Percentiles rank a stretch among this genome's conserved stretches.
Evolutionary conservation across 306 rosid species (phyloP).

Genomic region (Betula pendula): DNA sequence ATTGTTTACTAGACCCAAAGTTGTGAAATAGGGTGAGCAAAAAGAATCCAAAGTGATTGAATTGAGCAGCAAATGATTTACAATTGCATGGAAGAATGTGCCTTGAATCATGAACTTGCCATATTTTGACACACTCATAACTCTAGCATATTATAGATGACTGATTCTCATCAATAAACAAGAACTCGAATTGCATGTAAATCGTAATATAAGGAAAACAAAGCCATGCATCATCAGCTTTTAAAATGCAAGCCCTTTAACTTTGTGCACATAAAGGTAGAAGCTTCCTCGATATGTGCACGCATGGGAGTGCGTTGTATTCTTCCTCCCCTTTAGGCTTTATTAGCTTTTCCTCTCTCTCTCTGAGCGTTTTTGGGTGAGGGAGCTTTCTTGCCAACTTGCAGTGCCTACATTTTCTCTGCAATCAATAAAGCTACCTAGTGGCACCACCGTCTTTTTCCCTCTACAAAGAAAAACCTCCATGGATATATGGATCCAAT

Average conservation of each 20-base stretch:
- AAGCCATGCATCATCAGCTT: slow-evolving; percentile 56
- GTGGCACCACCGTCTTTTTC: slow-evolving; percentile 41
- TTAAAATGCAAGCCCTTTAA: slow-evolving; percentile 45
- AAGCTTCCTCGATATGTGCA: slow-evolving; percentile 95
- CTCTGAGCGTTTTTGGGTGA: slow-evolving; percentile 45
- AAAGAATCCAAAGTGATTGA: slow-evolving; percentile 45
- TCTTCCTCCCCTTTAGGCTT: slow-evolving; percentile 97
- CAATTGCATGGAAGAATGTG: slow-evolving; percentile 57
- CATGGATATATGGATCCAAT: slow-evolving; percentile 36
- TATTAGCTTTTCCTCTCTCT: slow-evolving; percentile 51
- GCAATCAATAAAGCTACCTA: slow-evolving; percentile 91
- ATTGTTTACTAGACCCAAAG: slow-evolving; percentile 43
- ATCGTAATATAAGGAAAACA: background rate
- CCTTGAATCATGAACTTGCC: slow-evolving; percentile 36
- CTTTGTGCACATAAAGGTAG: slow-evolving; percentile 72
- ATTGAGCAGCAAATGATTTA: slow-evolving; percentile 39
- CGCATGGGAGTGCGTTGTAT: slow-evolving; percentile 98
- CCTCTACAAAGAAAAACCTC: slow-evolving; percentile 34
- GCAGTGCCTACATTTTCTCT: slow-evolving; percentile 72
- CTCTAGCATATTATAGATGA: slow-evolving; percentile 15
- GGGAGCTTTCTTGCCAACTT: slow-evolving; percentile 74
- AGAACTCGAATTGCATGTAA: slow-evolving; percentile 23
- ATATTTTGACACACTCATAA: slow-evolving; percentile 12
- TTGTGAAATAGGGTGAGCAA: slow-evolving; percentile 25
- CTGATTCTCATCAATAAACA: slow-evolving; percentile 11